A percentile compares a stretch with the other conserved stretches of the same genome.
Evolutionary conservation across 164 flowering plant genomes (phyloP).

Genomic region (Liquidambar formosana): DNA sequence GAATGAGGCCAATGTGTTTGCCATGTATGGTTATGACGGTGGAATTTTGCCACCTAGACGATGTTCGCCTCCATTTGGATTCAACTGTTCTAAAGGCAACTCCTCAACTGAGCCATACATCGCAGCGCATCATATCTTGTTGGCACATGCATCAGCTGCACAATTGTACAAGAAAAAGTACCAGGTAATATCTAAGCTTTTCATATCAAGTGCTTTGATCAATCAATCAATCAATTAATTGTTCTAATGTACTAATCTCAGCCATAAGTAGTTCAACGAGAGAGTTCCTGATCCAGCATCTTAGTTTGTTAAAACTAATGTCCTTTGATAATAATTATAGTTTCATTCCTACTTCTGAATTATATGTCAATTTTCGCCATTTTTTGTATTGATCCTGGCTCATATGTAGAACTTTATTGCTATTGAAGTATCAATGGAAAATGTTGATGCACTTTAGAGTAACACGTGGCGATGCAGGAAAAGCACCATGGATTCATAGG

Average conservation of each 20-base stretch:
- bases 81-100: conserved; percentile 51
- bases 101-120: conserved; percentile 72
- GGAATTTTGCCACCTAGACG: conserved; percentile 51
- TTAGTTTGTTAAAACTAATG: no score
- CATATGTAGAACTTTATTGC: no score
- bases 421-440: no score
- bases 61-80: conserved; percentile 50
- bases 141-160: conserved; percentile 78
- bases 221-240: no score
- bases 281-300: no score
- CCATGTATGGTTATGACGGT: conserved; percentile 44
- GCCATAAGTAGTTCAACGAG: neutral
- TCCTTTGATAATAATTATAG: no score
- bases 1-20: conserved; percentile 58
- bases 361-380: no score
- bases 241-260: neutral
- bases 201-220: neutral
- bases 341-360: no score
- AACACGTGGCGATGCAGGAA: conserved; percentile 31
- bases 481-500: conserved; percentile 67
- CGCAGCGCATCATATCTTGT: conserved; percentile 53
- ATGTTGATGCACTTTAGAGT: neutral
- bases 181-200: conserved; percentile 40
- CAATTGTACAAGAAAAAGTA: conserved; percentile 56
- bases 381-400: no score